phyloP scores from a whole-genome alignment of 257 asterid genomes.

The Salvia rosmarinus region DNA sequence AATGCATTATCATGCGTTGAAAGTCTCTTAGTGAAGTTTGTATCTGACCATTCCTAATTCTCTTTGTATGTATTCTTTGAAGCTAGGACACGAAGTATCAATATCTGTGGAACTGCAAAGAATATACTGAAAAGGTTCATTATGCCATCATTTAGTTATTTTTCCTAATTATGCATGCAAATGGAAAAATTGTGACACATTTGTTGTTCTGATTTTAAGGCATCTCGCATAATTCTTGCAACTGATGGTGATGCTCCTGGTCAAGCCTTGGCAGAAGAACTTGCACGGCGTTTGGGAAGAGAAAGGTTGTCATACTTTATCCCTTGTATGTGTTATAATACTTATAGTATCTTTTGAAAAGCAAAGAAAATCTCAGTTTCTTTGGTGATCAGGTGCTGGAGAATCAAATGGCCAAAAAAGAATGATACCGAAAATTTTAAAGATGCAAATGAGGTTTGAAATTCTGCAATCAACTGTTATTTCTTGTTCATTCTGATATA shows the following conservation, averaged over 20 bases:
- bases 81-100: slow-evolving; percentile 90
- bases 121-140: slow-evolving; percentile 71
- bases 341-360: slow-evolving; percentile 8
- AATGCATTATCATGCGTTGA: slow-evolving; percentile 20
- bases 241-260: slow-evolving; percentile 96
- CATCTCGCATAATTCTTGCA: slow-evolving; percentile 96
- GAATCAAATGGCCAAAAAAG: slow-evolving; percentile 93
- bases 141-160: neutral
- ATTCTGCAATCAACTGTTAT: slow-evolving; percentile 4
- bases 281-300: slow-evolving; percentile 97
- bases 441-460: slow-evolving; percentile 95
- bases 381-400: slow-evolving; percentile 84
- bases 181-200: slow-evolving; percentile 33
- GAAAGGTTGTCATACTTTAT: slow-evolving; percentile 59
- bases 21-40: slow-evolving; percentile 14
- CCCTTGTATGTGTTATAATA: slow-evolving; percentile 7
- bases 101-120: slow-evolving; percentile 97
- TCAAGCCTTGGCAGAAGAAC: slow-evolving; percentile 97
- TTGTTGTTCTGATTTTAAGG: slow-evolving; percentile 44
- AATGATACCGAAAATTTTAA: slow-evolving; percentile 58
- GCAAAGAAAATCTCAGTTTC: slow-evolving; percentile 22
- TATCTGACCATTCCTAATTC: slow-evolving; percentile 47
- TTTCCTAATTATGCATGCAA: slow-evolving; percentile 29
- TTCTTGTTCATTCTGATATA: neutral
- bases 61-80: slow-evolving; percentile 50